Evolutionary conservation across 2,329 filamentous ascomycete species (phyloP).

Genomic region (Albophoma yamanashiensis): DNA sequence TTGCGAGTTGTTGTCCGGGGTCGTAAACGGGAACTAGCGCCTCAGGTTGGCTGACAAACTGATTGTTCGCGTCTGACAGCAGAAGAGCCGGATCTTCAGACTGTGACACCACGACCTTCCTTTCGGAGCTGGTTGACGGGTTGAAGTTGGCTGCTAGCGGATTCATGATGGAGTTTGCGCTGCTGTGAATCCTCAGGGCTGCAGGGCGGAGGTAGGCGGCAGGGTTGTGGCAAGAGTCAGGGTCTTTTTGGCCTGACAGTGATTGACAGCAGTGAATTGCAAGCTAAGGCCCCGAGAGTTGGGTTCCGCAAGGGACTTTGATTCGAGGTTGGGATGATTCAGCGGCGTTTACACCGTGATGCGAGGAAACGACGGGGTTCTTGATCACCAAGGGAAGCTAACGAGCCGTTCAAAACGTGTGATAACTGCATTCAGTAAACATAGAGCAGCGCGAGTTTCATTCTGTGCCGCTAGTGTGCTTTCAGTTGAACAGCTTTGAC

Average conservation of each 20-base stretch:
- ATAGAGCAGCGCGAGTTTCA: background rate
- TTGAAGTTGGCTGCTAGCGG: conserved; percentile 15
- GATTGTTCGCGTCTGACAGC: background rate
- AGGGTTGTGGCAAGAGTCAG: background rate
- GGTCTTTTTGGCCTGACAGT: background rate
- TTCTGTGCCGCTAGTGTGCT: background rate
- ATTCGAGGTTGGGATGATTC: background rate
- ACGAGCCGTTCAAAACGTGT: background rate
- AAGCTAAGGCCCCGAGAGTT: background rate
- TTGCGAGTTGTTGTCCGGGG: background rate
- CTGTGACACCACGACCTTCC: background rate
- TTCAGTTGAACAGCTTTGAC: background rate
- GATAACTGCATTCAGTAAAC: background rate
- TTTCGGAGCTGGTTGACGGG: conserved; percentile 6
- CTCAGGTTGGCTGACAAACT: background rate
- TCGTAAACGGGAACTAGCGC: background rate
- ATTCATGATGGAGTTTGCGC: conserved; percentile 11
- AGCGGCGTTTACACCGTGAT: background rate
- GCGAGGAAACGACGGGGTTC: background rate
- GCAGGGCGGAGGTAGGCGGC: background rate
- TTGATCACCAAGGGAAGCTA: background rate
- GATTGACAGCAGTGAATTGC: background rate
- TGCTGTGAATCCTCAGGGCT: background rate
- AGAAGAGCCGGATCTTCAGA: background rate
- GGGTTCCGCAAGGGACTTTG: background rate